Evolutionary conservation across 352 stramenopile genomes (phyloP), one percentile per base, ranked within the genome.

Genomic region (Globisporangium acanthophoron): DNA sequence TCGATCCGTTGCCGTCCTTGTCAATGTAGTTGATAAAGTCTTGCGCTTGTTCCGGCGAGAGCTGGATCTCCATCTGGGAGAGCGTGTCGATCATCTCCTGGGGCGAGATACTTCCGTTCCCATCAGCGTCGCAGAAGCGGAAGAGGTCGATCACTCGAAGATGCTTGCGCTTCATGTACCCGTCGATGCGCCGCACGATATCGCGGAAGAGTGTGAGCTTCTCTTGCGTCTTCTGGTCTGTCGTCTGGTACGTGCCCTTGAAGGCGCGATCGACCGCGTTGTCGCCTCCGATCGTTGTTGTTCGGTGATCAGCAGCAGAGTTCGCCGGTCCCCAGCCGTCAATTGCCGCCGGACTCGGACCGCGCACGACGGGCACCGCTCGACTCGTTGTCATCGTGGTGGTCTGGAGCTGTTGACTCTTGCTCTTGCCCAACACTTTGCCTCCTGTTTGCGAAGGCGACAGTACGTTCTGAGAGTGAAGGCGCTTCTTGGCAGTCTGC

Each of bases 61-160:
- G 69, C 52, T 90, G 81, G 54, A 92, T 92, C 56, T 93, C 81
- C 80, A 93, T 90, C 54, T 91, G 81, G 16, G 80, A 84, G 5
- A 94, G 64, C 56, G 83, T 90, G 55, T 92, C 81, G 58, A 93
- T 80, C 80, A 93, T 87, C 46, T 92, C 83, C 56, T 84, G 62
- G 2, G 78, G 72, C 29, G 82, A 91, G 55, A 93, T 93, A 45
- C 76, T 89, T 8, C 78, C 80, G 41, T 89, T 91, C 45, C 79
- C 74, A 47, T 94, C 83, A 2, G 80, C 74, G 50, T 94, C 85
- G 27, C 82, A 94, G 53, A 89, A 92, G n/a, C 80, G 82, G 59
- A 92, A 92, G 21, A 94, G 69, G 49, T 92, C 85, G 65, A 92
- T 91, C 33, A 92, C 81, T 9, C 81, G 83, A 24, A 94, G 64